These are phyloP conservation scores for Cucumis melo DNA, from an alignment of 306 rosid genomes.

Conservation along the genomic window DNA sequence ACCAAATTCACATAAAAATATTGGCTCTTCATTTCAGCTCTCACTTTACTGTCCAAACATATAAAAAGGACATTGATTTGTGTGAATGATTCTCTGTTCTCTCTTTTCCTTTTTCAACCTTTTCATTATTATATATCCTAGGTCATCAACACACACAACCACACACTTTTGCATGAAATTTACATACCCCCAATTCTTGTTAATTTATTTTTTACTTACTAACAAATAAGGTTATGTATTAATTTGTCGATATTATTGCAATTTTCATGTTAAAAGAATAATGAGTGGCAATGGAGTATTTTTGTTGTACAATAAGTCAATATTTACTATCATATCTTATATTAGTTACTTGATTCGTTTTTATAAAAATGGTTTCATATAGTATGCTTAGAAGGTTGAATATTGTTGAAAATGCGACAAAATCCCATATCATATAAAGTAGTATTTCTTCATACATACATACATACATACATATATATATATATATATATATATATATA, in stretches of 20 bases:
- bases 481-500: no score
- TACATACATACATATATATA: no score
- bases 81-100: conserved; percentile 13
- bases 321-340: no score
- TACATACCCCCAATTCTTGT: not conserved
- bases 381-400: no score
- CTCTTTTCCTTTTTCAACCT: conserved; percentile 18
- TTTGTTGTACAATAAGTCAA: no score
- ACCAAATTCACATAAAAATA: conserved; percentile 56
- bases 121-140: conserved; percentile 19
- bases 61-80: conserved; percentile 15
- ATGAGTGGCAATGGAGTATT: no score
- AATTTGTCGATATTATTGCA: not conserved
- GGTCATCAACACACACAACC: conserved; percentile 14
- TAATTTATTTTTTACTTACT: not conserved
- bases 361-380: no score
- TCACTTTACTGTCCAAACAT: conserved; percentile 43
- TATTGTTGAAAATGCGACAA: no score
- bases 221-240: not conserved
- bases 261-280: not conserved
- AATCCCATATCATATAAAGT: no score
- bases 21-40: conserved; percentile 15
- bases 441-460: no score
- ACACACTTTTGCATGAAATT: conserved; percentile 5
- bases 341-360: no score